Evolutionary conservation across 2,329 filamentous ascomycete genomes (phyloP), one percentile per base, ranked within the genome.

Genomic region (Trichophyton rubrum): DNA sequence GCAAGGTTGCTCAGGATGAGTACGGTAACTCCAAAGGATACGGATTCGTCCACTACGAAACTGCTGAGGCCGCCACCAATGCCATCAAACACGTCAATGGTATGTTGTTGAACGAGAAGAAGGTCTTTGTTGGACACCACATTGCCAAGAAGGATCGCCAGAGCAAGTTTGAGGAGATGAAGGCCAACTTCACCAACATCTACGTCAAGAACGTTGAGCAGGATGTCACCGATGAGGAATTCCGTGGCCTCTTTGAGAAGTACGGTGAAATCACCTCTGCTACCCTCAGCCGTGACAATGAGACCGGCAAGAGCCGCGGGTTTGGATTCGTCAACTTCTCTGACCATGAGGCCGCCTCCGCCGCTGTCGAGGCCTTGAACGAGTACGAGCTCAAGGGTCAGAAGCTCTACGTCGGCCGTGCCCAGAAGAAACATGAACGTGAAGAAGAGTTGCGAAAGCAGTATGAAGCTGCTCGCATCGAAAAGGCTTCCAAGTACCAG

Each of bases 121-220:
- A 99, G 85, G 93, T 99, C 66, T 99, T 95, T 70, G 93, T 99
- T 68, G 93, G 93, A 66, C 92, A 96, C 79, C 93, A 99, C 80
- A 97, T 99, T 71, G 91, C 93, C 75, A 97, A 97, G 88, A 97
- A 97, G 84, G 93, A 99, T 74, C 92, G 93, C 71, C 93, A 97
- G 84, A 96, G 90, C 89, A 99, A 99, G 81, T 97, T 97, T 70
- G 93, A 99, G 81, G 93, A 99, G 83, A 99, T 99, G 92, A 99
- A 99, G 87, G 93, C 93, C 77, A 99, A 99, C 83, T 99, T 95
- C 84, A 99, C 93, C 81, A 99, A 99, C 77, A 86, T 99, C 77
- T 99, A 99, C 80, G 89, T 99, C 80, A 99, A 99, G 86, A 99
- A 99, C 81, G 87, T 99, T 69, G 84, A 86, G 70, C 71, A 79